Evolutionary conservation across 2,329 filamentous ascomycete genomes (phyloP).

Genomic region (Aspergillus pseudotamarii): DNA sequence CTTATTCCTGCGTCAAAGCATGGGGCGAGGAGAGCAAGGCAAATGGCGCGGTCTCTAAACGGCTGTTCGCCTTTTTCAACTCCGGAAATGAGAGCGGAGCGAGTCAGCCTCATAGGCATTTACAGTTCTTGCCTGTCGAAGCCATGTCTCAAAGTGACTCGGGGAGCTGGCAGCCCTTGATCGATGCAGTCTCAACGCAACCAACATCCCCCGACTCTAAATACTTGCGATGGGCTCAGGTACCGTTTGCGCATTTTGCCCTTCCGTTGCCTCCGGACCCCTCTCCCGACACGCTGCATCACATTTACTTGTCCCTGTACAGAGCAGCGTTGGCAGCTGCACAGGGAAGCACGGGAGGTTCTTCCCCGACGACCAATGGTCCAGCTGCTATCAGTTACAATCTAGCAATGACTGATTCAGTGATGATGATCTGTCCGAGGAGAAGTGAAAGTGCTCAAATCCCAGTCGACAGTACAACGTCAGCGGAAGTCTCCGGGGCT

Average conservation of each 20-base stretch:
- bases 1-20: constrained; percentile 45
- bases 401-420: constrained; percentile 56
- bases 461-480: constrained; percentile 39
- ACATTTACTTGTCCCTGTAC: constrained; percentile 47
- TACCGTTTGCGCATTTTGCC: constrained; percentile 57
- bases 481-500: constrained; percentile 31
- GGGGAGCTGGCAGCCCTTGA: constrained; percentile 52
- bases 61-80: constrained; percentile 54
- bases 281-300: constrained; percentile 38
- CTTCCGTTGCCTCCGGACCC: constrained; percentile 45
- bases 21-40: constrained; percentile 34
- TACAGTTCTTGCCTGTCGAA: constrained; percentile 53
- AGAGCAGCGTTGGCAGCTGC: constrained; percentile 38
- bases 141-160: constrained; percentile 42
- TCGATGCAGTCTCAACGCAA: constrained; percentile 39
- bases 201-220: constrained; percentile 18
- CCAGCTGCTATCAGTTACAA: constrained; percentile 59
- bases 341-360: constrained; percentile 23
- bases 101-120: constrained; percentile 51
- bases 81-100: constrained; percentile 52
- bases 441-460: constrained; percentile 49
- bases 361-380: constrained; percentile 30
- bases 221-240: constrained; percentile 28
- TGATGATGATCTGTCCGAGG: constrained; percentile 58
- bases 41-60: constrained; percentile 15